Conservation (phyloP, 768 basidiomycete species). For the Cystoderma amianthinum region DNA sequence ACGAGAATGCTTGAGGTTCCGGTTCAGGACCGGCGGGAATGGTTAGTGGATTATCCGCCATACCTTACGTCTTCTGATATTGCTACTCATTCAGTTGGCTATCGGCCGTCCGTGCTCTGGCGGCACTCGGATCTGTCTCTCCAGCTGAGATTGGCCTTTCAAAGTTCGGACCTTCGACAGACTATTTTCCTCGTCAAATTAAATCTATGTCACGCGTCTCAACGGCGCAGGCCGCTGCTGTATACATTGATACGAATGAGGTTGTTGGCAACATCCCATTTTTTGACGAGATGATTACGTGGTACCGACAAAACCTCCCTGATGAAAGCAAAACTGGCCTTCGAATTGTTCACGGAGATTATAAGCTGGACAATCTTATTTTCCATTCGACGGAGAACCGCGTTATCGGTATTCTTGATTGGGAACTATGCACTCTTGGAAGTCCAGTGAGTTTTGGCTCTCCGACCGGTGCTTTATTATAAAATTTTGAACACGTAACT, state of each 20-base stretch:
- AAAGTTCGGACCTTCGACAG: slow-evolving; percentile 63
- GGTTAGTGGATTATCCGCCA: slow-evolving; percentile 36
- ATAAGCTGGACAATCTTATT: slow-evolving; percentile 95
- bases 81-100: slow-evolving; percentile 64
- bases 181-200: slow-evolving; percentile 93
- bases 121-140: slow-evolving; percentile 55
- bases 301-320: slow-evolving; percentile 73
- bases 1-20: slow-evolving; percentile 65
- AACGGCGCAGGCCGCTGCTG: slow-evolving; percentile 60
- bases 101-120: slow-evolving; percentile 65
- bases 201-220: slow-evolving; percentile 83
- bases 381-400: slow-evolving; percentile 89
- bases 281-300: slow-evolving; percentile 64
- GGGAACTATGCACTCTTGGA: slow-evolving; percentile 95
- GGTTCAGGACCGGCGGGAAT: slow-evolving; percentile 56
- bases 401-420: slow-evolving; percentile 94
- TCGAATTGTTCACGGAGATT: slow-evolving; percentile 96
- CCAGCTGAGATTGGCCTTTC: slow-evolving; percentile 62
- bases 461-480: slow-evolving; percentile 3
- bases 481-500: not conserved
- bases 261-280: slow-evolving; percentile 67
- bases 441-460: slow-evolving; percentile 56
- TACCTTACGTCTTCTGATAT: not conserved
- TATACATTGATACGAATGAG: slow-evolving; percentile 57
- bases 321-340: slow-evolving; percentile 68